Percentiles rank a stretch among this genome's conserved stretches.
Conservation (phyloP, 768 basidiomycete species). For the Leccinum aurantiacum region DNA sequence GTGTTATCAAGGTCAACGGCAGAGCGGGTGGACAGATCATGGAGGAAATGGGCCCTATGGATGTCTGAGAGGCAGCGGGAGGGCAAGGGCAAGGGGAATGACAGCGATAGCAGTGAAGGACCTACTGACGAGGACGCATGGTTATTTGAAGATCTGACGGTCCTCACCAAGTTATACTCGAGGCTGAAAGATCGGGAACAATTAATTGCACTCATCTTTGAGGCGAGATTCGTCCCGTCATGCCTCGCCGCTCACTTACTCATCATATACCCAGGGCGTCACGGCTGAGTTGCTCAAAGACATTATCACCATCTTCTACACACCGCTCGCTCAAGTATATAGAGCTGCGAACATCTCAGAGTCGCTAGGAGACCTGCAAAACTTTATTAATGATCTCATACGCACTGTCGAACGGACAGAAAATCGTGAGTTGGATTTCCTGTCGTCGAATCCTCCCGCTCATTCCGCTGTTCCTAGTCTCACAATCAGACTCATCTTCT, state of each 20-base stretch:
- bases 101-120: conserved; percentile 90
- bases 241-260: conserved; percentile 1
- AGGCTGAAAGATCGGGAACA: conserved; percentile 86
- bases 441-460: not conserved
- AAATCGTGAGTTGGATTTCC: conserved; percentile 59
- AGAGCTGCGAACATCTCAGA: conserved; percentile 96
- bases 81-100: conserved; percentile 25
- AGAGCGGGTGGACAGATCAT: conserved; percentile 74
- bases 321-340: conserved; percentile 95
- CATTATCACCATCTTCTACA: conserved; percentile 98
- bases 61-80: conserved; percentile 54
- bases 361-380: conserved; percentile 88
- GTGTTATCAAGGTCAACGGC: conserved; percentile 74
- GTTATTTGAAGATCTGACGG: conserved; percentile 88
- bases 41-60: conserved; percentile 79
- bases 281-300: conserved; percentile 96
- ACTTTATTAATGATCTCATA: conserved; percentile 93
- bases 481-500: conserved; percentile 75
- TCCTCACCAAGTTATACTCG: conserved; percentile 77
- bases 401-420: conserved; percentile 90
- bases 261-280: conserved; percentile 59
- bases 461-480: conserved; percentile 46
- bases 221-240: conserved; percentile 51
- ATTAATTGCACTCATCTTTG: conserved; percentile 90
- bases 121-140: conserved; percentile 94